Evolutionary conservation across 345 rosid genomes (phyloP).

Genomic region (Toxicodendron radicans): DNA sequence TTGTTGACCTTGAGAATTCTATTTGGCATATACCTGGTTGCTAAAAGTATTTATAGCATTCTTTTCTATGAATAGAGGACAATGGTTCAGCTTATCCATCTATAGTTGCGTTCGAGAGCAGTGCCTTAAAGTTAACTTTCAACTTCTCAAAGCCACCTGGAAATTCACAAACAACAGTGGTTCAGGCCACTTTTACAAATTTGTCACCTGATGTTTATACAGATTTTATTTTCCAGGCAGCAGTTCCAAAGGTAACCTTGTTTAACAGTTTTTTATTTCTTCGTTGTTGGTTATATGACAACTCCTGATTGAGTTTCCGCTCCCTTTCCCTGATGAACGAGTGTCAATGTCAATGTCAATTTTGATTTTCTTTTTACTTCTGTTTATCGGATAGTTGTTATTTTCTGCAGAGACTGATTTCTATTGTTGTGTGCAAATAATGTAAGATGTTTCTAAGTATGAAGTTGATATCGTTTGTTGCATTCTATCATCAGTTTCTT

Average conservation of each 20-base stretch:
- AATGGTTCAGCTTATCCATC: constrained; percentile 80
- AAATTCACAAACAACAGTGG: constrained; percentile 61
- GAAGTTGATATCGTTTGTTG: constrained; percentile 17
- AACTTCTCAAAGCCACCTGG: constrained; percentile 76
- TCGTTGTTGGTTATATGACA: neutral
- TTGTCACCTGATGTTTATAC: constrained; percentile 59
- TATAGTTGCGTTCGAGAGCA: constrained; percentile 81
- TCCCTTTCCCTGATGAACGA: neutral
- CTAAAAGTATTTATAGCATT: constrained; percentile 18
- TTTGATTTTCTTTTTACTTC: neutral
- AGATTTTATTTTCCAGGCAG: constrained; percentile 93
- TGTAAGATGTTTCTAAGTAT: neutral
- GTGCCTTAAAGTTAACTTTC: constrained; percentile 72
- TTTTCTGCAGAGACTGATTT: neutral
- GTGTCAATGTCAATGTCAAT: neutral
- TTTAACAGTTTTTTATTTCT: constrained; percentile 1
- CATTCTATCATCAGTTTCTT: constrained; percentile 67
- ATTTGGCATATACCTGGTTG: constrained; percentile 19
- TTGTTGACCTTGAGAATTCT: constrained; percentile 13
- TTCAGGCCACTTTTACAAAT: constrained; percentile 77
- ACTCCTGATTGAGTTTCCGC: neutral
- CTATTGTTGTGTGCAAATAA: neutral
- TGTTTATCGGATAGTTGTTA: neutral
- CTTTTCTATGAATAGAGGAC: constrained; percentile 48
- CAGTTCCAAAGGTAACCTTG: constrained; percentile 89